Base-by-base conservation (phyloP, 2,329 filamentous ascomycete species). In the Triangularia setosa region DNA sequence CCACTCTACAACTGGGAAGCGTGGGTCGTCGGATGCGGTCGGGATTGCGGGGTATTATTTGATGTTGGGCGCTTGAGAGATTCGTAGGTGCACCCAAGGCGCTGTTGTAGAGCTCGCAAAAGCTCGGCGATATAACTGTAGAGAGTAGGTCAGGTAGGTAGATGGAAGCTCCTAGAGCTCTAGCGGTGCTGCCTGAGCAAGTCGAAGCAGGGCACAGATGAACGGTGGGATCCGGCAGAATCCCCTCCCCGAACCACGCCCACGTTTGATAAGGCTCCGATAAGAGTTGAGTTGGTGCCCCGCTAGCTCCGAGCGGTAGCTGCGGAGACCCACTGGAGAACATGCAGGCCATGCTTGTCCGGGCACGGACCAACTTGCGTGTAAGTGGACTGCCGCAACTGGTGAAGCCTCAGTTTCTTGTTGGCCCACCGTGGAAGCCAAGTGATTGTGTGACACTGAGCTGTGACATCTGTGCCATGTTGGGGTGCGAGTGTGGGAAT, bases 161-260 rank as follows among this genome's bases (percentile, higher is more conserved):
- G n/a, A 48, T 21, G 8, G 40, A 48, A 48, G 40, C 40, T 48
- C 18, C 40, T 7, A 48, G 40, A 18, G 40, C 40, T 48, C n/a
- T 40, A 40, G 35, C 9, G 35, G 40, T 48, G 40, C 40, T 48
- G n/a, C 40, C 40, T 48, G 40, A n/a, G 7, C 35, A 3, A 33
- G 30, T 40, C 14, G 35, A 40, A 40, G 21, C 40, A 48, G 40
- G 40, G 40, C 3, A 23, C n/a, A 48, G 18, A 48, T 48, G 40
- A n/a, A 48, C 40, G 61, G 61, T 58, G 25, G 54, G 8, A 35
- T 44, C 30, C 30, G 53, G 60, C 60, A 62, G 33, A 58, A 62
- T 57, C 35, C 40, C 40, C 18, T 48, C 21, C n/a, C 40, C 11
- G 18, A 18, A 44, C 4, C 40, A 48, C n/a, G 3, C 1, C 18